Conservation (phyloP, 345 rosid genomes). For the Streptanthus diversifolius region DNA sequence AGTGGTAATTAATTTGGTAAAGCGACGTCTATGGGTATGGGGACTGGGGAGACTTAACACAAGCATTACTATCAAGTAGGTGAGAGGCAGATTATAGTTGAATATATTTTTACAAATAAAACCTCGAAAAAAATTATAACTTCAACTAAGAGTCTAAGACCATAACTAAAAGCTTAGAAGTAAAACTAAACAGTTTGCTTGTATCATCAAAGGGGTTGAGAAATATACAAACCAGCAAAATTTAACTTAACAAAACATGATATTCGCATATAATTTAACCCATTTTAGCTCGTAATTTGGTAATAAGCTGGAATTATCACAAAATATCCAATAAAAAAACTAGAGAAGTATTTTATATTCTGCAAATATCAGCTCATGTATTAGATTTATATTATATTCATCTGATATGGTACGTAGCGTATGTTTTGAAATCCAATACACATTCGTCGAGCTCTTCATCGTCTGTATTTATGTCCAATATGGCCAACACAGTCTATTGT, state of each 20-base stretch:
- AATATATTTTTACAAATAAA: neutral
- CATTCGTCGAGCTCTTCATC: slow-evolving; percentile 4
- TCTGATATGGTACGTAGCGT: neutral
- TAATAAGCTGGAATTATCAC: neutral
- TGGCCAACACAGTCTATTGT: neutral
- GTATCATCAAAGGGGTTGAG: neutral
- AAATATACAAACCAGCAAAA: neutral
- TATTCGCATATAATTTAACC: neutral
- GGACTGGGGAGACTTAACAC: neutral
- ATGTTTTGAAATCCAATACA: neutral
- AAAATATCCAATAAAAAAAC: neutral
- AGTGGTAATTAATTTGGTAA: slow-evolving; percentile 16
- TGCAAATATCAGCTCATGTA: neutral
- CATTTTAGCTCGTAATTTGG: neutral
- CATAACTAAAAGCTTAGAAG: neutral
- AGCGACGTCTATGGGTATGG: neutral
- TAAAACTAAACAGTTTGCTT: slow-evolving; percentile 8
- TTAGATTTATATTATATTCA: neutral
- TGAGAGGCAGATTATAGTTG: slow-evolving; percentile 12
- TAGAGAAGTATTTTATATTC: neutral
- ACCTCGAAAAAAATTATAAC: neutral
- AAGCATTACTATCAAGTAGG: slow-evolving; percentile 25
- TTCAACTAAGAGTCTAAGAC: neutral
- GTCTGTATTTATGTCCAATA: neutral
- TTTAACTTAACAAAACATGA: neutral